phyloP scores from a whole-genome alignment of 2,329 filamentous ascomycete species.

The Thermothelomyces thermophilus region DNA sequence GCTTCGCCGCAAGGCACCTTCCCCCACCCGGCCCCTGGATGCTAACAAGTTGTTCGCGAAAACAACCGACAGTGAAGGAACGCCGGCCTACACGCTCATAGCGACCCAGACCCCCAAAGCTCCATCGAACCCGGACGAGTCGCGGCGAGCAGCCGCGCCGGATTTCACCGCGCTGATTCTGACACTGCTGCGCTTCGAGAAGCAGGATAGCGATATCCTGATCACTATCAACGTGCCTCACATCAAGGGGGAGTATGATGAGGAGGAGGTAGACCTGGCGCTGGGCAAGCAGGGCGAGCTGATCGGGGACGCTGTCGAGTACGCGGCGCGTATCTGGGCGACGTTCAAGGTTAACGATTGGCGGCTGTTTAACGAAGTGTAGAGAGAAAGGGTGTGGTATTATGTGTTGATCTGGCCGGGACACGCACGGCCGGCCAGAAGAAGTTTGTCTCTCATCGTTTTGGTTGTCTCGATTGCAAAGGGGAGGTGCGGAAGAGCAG shows the following conservation, averaged over 20 bases:
- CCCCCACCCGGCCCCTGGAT: background rate
- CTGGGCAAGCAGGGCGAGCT: conserved; percentile 59
- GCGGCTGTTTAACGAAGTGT: conserved; percentile 56
- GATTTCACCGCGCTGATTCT: conserved; percentile 72
- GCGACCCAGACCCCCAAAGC: conserved; percentile 53
- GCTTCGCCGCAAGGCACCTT: background rate
- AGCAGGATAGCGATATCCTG: conserved; percentile 71
- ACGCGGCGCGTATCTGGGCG: conserved; percentile 60
- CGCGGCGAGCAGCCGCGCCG: conserved; percentile 35
- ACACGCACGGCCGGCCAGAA: too few relatives aligned
- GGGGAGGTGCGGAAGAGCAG: background rate
- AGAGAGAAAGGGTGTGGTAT: background rate
- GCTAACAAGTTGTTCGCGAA: background rate
- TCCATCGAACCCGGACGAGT: conserved; percentile 23
- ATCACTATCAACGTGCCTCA: conserved; percentile 86
- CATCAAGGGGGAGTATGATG: conserved; percentile 65
- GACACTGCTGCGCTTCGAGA: conserved; percentile 68
- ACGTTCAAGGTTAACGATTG: conserved; percentile 76
- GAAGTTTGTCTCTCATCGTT: background rate
- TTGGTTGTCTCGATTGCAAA: background rate
- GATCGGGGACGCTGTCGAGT: conserved; percentile 62
- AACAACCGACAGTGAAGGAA: conserved; percentile 39
- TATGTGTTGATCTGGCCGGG: background rate
- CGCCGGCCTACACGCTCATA: conserved; percentile 62
- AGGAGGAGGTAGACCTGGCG: conserved; percentile 63